Conservation (phyloP, 2,329 filamentous ascomycete species). For the Claviceps purpurea region DNA sequence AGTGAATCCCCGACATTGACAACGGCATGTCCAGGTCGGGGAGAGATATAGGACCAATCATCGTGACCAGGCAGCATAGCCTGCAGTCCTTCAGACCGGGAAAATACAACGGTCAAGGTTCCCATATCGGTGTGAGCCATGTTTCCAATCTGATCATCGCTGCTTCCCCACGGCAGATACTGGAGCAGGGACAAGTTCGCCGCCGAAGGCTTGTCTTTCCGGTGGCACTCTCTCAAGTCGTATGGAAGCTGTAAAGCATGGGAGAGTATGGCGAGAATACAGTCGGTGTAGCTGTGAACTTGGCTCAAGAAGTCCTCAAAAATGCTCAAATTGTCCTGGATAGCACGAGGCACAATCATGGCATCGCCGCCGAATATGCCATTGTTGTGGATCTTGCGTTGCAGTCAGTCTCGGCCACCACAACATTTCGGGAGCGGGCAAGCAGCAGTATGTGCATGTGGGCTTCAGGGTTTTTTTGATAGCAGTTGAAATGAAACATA, state of each 20-base stretch:
- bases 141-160: conserved; percentile 6
- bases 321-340: conserved; percentile 3
- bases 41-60: conserved; percentile 10
- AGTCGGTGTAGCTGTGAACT: background rate
- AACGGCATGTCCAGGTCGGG: conserved; percentile 6
- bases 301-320: conserved; percentile 1
- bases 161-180: conserved; percentile 9
- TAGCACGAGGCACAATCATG: conserved; percentile 1
- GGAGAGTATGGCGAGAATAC: conserved; percentile 5
- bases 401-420: conserved; percentile 62
- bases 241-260: conserved; percentile 1
- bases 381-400: conserved; percentile 28
- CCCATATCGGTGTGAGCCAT: conserved; percentile 12
- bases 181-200: conserved; percentile 9
- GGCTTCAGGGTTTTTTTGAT: too few relatives aligned
- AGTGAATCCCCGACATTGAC: conserved; percentile 8
- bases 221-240: conserved; percentile 4
- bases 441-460: too few relatives aligned
- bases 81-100: conserved; percentile 9
- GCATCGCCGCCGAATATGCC: conserved; percentile 3
- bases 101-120: conserved; percentile 11
- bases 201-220: conserved; percentile 7
- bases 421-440: too few relatives aligned
- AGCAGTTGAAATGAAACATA: background rate
- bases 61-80: conserved; percentile 8